Evolutionary conservation across 78 protist species (phyloP), one percentile per base, ranked within the genome.

Genomic region (Bigelowiella natans): DNA sequence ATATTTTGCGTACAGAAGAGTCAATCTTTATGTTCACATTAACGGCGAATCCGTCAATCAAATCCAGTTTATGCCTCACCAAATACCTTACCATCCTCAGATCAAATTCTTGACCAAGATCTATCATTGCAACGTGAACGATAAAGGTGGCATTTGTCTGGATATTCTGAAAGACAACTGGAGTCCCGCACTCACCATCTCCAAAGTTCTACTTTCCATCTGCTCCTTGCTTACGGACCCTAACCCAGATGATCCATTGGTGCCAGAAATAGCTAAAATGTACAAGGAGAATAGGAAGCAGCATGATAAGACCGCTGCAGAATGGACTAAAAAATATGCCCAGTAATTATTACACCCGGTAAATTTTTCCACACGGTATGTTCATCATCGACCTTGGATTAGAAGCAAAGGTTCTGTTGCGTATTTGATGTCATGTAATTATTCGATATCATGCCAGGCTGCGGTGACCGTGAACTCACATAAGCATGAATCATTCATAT

Each of bases 191-290:
- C 90, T 95, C 37, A 95, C 97, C 0, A 91, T 91, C 36, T 90
- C 93, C n/a, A 86, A 91, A 38, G 92, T 90, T 11, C 91, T 94
- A 40, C 91, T 94, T 18, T 90, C 93, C 3, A 92, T 94, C 34
- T 83, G 86, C 29, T 89, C 96, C 18, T 94, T 96, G n/a, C 82
- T 96, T 26, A 38, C 95, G 2, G 91, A 93, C 40, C 96, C 98
- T 31, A 96, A 96, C 92, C 94, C 96, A 0, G 38, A 34, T 2
- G 98, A 97, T 89, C 98, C 99, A 30, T 94, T 97, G 3, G 98
- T 95, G 29, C 97, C 97, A 36, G 97, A 95, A 86, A 97, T 95
- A 85, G 98, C 98, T 7, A 39, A 91, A 11, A 3, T 94, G 39
- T 97, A 92, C 95, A 95, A 96, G 92, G 36, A 29, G 36, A 87